These are phyloP conservation scores for Nemania bipapillata DNA, from an alignment of 2,329 filamentous ascomycete genomes.

Conservation along the genomic window DNA sequence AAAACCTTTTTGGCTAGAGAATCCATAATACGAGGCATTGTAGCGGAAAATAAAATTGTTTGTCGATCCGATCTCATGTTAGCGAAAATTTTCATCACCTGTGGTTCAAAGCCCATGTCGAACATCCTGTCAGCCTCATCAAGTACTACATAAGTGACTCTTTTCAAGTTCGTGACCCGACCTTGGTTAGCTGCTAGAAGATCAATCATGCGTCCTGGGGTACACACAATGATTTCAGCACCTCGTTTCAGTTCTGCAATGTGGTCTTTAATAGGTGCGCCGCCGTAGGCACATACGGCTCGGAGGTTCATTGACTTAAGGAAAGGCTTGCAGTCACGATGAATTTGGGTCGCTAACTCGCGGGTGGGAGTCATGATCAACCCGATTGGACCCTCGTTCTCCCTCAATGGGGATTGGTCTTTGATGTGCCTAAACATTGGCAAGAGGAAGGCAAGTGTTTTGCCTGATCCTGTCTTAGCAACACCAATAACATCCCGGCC, in stretches of 20 bases:
- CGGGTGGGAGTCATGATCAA: slow-evolving; percentile 94
- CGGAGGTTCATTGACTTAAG: slow-evolving; percentile 85
- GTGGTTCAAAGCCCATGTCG: slow-evolving; percentile 98
- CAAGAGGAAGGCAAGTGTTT: slow-evolving; percentile 93
- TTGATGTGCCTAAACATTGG: slow-evolving; percentile 99
- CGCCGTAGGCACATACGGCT: slow-evolving; percentile 92
- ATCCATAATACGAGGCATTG: slow-evolving; percentile 93
- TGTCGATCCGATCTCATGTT: slow-evolving; percentile 93
- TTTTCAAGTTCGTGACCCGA: slow-evolving; percentile 88
- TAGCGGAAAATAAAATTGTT: slow-evolving; percentile 95
- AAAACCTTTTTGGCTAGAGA: slow-evolving; percentile 88
- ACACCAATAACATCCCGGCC: slow-evolving; percentile 95
- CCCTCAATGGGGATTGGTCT: slow-evolving; percentile 84
- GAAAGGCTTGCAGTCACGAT: slow-evolving; percentile 93
- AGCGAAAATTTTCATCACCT: slow-evolving; percentile 94
- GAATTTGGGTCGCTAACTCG: slow-evolving; percentile 92
- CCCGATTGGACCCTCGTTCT: slow-evolving; percentile 86
- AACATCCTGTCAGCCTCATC: slow-evolving; percentile 99
- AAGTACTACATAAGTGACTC: slow-evolving; percentile 92
- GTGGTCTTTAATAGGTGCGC: slow-evolving; percentile 95
- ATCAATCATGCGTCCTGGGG: slow-evolving; percentile 94
- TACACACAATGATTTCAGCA: slow-evolving; percentile 93
- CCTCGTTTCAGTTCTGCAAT: slow-evolving; percentile 96
- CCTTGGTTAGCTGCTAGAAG: slow-evolving; percentile 91
- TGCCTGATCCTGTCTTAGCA: slow-evolving; percentile 96